Base-by-base conservation (phyloP, 2,329 filamentous ascomycete species). In the Pezizomycotina sp. region DNA sequence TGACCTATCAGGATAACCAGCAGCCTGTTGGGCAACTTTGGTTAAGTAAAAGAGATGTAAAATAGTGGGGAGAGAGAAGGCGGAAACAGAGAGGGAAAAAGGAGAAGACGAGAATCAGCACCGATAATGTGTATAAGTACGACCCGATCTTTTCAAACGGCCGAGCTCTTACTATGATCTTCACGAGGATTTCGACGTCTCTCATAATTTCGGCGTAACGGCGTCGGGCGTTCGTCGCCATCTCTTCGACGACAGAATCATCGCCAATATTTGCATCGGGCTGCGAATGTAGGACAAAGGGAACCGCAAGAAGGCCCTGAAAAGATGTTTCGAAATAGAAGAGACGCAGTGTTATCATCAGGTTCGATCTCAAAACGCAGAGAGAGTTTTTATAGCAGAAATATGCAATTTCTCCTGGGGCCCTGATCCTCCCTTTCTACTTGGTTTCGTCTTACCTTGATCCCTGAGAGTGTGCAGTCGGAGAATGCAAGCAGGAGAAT, bases 211-310 rank as follows among this genome's bases (percentile, higher is more conserved):
- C 86, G 30, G 80, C 79, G 60, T 95, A 98, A 45, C 89, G 74
- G 38, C 78, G 68, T 53, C 89, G 82, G 16, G 86, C 80, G 53
- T 80, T 76, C 39, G 71, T 69, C 4, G 80, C 79, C 64, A 86
- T 83, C 16, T 40, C 41, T 39, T 74, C 68, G 27, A 68, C 62
- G 32, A 86, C 68, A 36, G 65, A 68, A 36, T 68, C 63, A 43
- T 70, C 70, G 49, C 72, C 76, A 52, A 86, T 83, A 26, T 83
- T 71, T 13, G 82, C 82, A 1, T 82, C 91, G 3, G 89, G 89
- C 55, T 95, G 84, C 1, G 86, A 93, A 57, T 92, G 83, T 35
- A 98, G 70, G 24, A 98, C 86, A 55, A 98, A 98, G 0, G 89
- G 89, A 1, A 95, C 86, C 1, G 89, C 89, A 8, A 95, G 65